Percentiles rank a stretch among this genome's conserved stretches.
Evolutionary conservation across 2,329 filamentous ascomycete genomes (phyloP).

Genomic region (Diaporthe velutina): DNA sequence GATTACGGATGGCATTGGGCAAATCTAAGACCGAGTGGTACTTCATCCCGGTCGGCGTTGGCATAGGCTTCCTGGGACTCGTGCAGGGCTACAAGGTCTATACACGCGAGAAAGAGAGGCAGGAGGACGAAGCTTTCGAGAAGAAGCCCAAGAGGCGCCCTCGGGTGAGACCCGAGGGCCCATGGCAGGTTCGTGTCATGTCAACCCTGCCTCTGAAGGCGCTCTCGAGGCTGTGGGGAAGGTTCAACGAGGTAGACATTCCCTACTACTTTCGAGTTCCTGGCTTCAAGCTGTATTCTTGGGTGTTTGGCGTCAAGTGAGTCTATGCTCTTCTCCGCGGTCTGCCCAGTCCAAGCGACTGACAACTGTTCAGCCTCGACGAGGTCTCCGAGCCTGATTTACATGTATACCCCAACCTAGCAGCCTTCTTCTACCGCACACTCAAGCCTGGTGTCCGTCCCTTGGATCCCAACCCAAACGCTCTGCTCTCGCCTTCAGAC

Average conservation of each 20-base stretch:
- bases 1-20: constrained; percentile 62
- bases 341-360: constrained; percentile 40
- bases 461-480: constrained; percentile 83
- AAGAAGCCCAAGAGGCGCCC: constrained; percentile 64
- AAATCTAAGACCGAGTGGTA: constrained; percentile 83
- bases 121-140: constrained; percentile 59
- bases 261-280: constrained; percentile 90
- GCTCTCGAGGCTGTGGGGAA: constrained; percentile 88
- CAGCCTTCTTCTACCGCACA: constrained; percentile 96
- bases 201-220: constrained; percentile 92
- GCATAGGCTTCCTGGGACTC: constrained; percentile 85
- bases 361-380: constrained; percentile 70
- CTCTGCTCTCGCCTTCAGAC: constrained; percentile 89
- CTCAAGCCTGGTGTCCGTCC: constrained; percentile 91
- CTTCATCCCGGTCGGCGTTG: constrained; percentile 88
- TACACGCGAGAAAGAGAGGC: constrained; percentile 65
- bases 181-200: constrained; percentile 96
- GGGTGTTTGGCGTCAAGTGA: constrained; percentile 87
- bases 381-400: constrained; percentile 92
- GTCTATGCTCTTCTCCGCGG: constrained; percentile 40
- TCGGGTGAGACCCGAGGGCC: constrained; percentile 83
- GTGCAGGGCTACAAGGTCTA: constrained; percentile 86
- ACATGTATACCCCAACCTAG: constrained; percentile 90
- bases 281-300: constrained; percentile 92
- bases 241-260: constrained; percentile 89